Evolutionary conservation across 2,329 filamentous ascomycete genomes (phyloP).

Genomic region (Hymenoscyphus repandus): DNA sequence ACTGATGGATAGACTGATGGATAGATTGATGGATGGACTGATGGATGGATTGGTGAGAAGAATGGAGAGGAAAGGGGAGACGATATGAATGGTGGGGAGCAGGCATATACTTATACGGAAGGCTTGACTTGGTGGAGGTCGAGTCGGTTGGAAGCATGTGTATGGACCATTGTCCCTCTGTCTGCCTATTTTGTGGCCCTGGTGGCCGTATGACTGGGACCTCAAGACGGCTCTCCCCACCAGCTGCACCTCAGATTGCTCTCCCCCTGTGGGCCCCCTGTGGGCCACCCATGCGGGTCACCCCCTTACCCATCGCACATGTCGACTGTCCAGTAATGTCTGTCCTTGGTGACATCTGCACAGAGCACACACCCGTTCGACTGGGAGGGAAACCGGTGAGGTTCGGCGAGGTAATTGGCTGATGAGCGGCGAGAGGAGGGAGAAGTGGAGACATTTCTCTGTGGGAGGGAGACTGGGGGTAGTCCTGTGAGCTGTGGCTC

Average conservation of each 20-base stretch:
- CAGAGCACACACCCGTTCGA: background rate
- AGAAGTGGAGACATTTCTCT: too few relatives aligned
- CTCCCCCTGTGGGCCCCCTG: too few relatives aligned
- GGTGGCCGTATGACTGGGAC: background rate
- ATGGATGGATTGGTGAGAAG: constrained; percentile 12
- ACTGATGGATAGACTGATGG: constrained; percentile 8
- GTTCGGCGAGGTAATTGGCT: too few relatives aligned
- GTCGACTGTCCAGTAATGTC: background rate
- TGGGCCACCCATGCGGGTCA: too few relatives aligned
- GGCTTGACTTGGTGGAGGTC: background rate
- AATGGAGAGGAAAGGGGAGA: constrained; percentile 10
- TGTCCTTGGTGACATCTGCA: background rate
- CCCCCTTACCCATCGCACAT: too few relatives aligned
- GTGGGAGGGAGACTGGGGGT: too few relatives aligned
- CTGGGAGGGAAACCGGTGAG: background rate
- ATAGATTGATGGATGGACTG: constrained; percentile 7
- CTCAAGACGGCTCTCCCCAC: background rate
- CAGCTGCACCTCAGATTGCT: too few relatives aligned
- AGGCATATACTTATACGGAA: background rate
- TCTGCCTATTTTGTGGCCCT: background rate
- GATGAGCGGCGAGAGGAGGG: too few relatives aligned
- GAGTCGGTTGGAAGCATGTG: background rate
- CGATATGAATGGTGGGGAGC: constrained; percentile 1
- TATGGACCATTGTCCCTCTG: background rate
- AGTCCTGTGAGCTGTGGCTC: too few relatives aligned